Evolutionary conservation across 2,329 filamentous ascomycete genomes (phyloP).

Genomic region (Monosporascus sp.): DNA sequence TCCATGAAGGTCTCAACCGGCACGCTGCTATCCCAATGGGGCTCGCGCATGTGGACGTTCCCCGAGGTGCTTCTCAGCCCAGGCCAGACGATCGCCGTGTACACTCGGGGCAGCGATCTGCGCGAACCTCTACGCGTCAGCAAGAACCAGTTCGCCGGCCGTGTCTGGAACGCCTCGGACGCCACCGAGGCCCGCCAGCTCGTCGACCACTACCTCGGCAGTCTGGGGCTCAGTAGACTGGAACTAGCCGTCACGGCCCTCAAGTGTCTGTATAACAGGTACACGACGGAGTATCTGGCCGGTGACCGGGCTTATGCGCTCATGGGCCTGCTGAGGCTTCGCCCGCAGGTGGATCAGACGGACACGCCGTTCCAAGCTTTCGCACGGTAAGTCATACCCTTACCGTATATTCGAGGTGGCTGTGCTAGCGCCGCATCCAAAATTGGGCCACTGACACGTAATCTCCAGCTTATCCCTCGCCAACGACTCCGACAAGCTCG

Average conservation of each 20-base stretch:
- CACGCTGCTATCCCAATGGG: slow-evolving; percentile 16
- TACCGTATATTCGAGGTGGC: no score
- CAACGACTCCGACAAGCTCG: slow-evolving; percentile 21
- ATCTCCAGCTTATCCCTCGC: slow-evolving; percentile 22
- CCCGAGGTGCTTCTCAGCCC: slow-evolving; percentile 23
- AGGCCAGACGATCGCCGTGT: slow-evolving; percentile 16
- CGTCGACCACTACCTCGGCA: slow-evolving; percentile 29
- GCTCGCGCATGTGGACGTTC: slow-evolving; percentile 25
- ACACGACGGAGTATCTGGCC: slow-evolving; percentile 15
- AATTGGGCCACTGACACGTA: no score
- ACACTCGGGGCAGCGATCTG: slow-evolving; percentile 18
- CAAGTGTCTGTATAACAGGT: slow-evolving; percentile 24
- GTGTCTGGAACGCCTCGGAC: slow-evolving; percentile 21
- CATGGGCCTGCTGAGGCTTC: slow-evolving; percentile 29
- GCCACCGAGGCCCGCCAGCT: slow-evolving; percentile 23
- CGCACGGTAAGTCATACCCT: slow-evolving; percentile 13
- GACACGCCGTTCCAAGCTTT: slow-evolving; percentile 32
- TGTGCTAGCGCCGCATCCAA: no score
- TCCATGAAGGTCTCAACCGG: not conserved
- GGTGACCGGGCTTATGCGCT: slow-evolving; percentile 31
- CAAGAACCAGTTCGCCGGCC: slow-evolving; percentile 28
- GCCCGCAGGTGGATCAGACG: slow-evolving; percentile 25
- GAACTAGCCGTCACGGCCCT: slow-evolving; percentile 27
- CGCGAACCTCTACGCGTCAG: slow-evolving; percentile 13
- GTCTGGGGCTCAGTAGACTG: slow-evolving; percentile 25